phyloP scores from a whole-genome alignment of 768 basidiomycete species.

The Kwoniella pini region DNA sequence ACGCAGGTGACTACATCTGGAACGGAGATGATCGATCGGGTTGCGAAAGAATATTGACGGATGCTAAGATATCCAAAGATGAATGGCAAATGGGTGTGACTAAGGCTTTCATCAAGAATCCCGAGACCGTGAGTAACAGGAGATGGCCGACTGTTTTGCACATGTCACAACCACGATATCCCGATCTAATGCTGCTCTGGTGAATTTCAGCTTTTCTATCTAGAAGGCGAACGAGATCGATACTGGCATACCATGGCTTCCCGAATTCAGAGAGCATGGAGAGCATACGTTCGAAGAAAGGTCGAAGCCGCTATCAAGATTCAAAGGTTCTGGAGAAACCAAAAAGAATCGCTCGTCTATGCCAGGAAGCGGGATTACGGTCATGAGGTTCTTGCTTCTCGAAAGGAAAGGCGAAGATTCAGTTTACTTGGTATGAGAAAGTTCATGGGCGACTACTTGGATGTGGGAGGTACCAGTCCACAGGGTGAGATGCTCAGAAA shows the following conservation, averaged over 20 bases:
- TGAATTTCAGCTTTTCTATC: conserved; percentile 81
- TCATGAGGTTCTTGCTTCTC: conserved; percentile 81
- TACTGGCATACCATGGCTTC: conserved; percentile 99
- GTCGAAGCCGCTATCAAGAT: conserved; percentile 93
- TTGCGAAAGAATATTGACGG: conserved; percentile 86
- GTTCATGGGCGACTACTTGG: conserved; percentile 95
- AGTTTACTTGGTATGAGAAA: conserved; percentile 90
- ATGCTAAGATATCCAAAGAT: conserved; percentile 91
- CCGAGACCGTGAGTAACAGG: conserved; percentile 88
- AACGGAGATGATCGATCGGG: conserved; percentile 83
- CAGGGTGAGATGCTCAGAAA: conserved; percentile 73
- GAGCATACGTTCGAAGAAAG: conserved; percentile 93
- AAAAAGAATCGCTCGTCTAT: conserved; percentile 89
- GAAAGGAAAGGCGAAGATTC: conserved; percentile 91
- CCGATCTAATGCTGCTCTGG: no score
- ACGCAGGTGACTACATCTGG: conserved; percentile 99
- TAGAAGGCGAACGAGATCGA: conserved; percentile 97
- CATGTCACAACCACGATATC: no score
- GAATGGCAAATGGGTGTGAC: conserved; percentile 99
- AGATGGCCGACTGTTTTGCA: no score
- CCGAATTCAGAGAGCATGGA: conserved; percentile 92
- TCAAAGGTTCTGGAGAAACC: conserved; percentile 98
- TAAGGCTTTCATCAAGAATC: conserved; percentile 99
- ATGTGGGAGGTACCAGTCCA: conserved; percentile 72
- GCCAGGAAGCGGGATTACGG: conserved; percentile 91